Base-by-base conservation (phyloP, 2,329 filamentous ascomycete species). In the Mycosphaerella sp. region DNA sequence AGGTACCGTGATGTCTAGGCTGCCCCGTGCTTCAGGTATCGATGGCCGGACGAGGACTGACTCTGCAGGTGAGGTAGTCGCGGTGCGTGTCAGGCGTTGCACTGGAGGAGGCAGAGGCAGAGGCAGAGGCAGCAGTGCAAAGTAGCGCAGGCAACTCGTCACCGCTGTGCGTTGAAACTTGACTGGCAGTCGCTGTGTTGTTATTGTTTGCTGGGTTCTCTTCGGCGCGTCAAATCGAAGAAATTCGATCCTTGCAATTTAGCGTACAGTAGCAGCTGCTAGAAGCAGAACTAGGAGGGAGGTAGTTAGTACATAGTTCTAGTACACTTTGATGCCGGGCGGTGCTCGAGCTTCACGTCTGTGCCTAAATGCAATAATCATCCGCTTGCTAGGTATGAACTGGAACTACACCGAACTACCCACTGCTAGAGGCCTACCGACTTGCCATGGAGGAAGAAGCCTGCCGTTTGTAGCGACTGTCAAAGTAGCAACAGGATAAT, bases 161-260 rank as follows among this genome's bases (percentile, higher is more conserved):
- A 25, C 35, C 44, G 44, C 41, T 25, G 14, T 35, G 18, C 21
- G 12, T 28, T 40, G 37, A 40, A 34, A 41, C 36, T 32, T 13
- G 36, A 39, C 8, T 25, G 36, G 36, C n/a, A 39, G 36, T 34
- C 30, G 44, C 32, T 25, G 44, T 34, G 44, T 25, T 25, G 37
- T 32, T 48, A 36, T 36, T 40, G 44, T 48, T 48, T 48, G 44
- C 44, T 48, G 44, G 44, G 16, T 10, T 9, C n/a, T 40, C 44
- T 48, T 40, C 44, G 44, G 44, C 3, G 3, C 21, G 21, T 25
- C 21, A 27, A 27, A n/a, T 34, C 25, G 17, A 28, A 41, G 28
- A 41, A 25, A 4, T 25, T 48, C 30, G 18, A 17, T 48, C 44
- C 36, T 36, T 48, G 36, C 25, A 39, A 14, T 14, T 39, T n/a